Evolutionary conservation across 176 grass and related monocot species (phyloP).

Genomic region (Elaeis guineensis): DNA sequence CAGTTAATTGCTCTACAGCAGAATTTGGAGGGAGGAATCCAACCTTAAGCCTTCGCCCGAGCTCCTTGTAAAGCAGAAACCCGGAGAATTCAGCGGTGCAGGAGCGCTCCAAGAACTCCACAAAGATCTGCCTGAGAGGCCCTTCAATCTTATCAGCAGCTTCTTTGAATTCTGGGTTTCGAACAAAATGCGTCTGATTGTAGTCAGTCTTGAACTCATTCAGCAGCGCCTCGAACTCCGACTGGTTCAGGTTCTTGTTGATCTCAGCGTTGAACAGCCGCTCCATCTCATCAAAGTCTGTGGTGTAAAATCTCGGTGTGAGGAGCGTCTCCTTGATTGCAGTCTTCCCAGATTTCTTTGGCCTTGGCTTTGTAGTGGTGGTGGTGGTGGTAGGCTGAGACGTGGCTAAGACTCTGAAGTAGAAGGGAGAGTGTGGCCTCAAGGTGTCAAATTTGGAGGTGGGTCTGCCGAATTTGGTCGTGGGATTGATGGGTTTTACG

Average conservation of each 20-base stretch:
- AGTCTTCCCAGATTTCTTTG: constrained; percentile 30
- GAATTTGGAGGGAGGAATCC: background rate
- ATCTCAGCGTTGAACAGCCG: constrained; percentile 86
- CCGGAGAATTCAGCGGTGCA: constrained; percentile 97
- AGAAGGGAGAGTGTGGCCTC: background rate
- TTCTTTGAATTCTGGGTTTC: constrained; percentile 84
- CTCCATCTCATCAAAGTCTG: constrained; percentile 98
- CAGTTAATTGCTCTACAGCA: background rate
- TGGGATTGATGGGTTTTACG: constrained; percentile 42
- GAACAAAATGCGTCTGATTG: constrained; percentile 98
- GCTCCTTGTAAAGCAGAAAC: constrained; percentile 95
- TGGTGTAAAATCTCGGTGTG: constrained; percentile 89
- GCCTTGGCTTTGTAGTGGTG: constrained; percentile 29
- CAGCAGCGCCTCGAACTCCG: constrained; percentile 82
- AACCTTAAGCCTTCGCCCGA: constrained; percentile 90
- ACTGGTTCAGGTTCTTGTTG: constrained; percentile 90
- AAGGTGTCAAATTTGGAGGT: constrained; percentile 20
- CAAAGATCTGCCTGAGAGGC: constrained; percentile 75
- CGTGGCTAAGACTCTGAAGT: constrained; percentile 25
- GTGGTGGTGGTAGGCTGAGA: constrained; percentile 21
- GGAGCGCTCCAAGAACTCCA: constrained; percentile 96
- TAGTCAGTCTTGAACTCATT: constrained; percentile 99
- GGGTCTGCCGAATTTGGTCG: constrained; percentile 19
- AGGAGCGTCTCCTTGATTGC: constrained; percentile 82
- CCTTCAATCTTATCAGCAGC: constrained; percentile 88